Base-by-base conservation (phyloP, 2,329 filamentous ascomycete species). In the Microdochium trichocladiopsis region DNA sequence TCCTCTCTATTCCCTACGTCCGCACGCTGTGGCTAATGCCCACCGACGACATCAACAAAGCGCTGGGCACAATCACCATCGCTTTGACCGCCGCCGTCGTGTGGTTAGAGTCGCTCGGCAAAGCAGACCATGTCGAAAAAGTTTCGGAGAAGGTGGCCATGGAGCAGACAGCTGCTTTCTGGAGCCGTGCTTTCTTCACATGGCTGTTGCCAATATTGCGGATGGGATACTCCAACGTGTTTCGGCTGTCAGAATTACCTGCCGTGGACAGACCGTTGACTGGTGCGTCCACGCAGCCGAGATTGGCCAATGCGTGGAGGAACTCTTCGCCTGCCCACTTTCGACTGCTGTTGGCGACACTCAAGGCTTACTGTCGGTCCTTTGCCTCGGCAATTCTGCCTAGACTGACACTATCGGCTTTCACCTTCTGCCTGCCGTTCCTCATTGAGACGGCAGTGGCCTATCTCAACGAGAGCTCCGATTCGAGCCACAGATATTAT, bases 341-440 rank as follows among this genome's bases (percentile, higher is more conserved):
- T 8, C 28, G 14, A 14, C 14, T 31, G 28, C 28, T 31, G 8
- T 14, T 31, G 14, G 28, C 28, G 8, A 31, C 28, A 14, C 8
- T 31, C 8, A 31, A 14, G 14, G 28, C 28, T 14, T 31, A 8
- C 28, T 14, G 28, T 8, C 4, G 43, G 1, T 51, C 60, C 0
- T 58, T 65, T 23, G n/a, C 60, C 9, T 54, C 56, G 0, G 54
- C 54, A 1, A 28, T 62, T 18, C 52, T 63, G 2, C 62, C 63
- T 2, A 59, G 65, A 9, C 56, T 68, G 1, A 58, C 55, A 41
- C 55, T 59, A 12, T 58, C 63, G 1, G 57, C 54, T 4, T 63
- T 67, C 24, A 63, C 56, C 8, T 68, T 68, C 54, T 50, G 59
- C 0, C 65, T 66, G 48, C 65, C 65, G 2, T 61, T 68, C 25